phyloP scores from a whole-genome alignment of 106 monocot genomes.

The Dendrobium chrysotoxum region DNA sequence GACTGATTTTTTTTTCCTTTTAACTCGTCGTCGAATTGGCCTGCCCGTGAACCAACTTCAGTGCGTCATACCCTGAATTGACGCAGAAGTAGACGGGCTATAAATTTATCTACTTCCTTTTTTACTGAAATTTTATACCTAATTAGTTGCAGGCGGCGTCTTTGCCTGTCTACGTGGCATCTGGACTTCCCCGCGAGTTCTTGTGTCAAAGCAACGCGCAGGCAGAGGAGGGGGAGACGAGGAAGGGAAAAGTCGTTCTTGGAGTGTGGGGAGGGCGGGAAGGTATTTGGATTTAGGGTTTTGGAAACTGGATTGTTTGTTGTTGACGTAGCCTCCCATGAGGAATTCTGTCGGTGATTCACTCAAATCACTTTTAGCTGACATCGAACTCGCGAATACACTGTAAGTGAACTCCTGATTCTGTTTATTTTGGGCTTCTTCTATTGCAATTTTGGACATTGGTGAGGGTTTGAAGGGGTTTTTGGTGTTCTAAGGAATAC shows the following conservation, averaged over 20 bases:
- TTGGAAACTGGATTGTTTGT: neutral
- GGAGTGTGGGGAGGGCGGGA: neutral
- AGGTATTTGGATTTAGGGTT: neutral
- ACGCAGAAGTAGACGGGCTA: neutral
- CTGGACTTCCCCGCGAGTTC: neutral
- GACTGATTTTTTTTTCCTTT: no score
- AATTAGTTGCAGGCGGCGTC: neutral
- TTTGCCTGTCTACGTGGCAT: neutral
- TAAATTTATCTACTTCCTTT: neutral
- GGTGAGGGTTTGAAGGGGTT: neutral
- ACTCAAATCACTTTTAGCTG: neutral
- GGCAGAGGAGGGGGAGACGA: neutral
- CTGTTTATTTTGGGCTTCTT: neutral
- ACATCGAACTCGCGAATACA: conserved; percentile 3
- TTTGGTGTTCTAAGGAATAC: neutral
- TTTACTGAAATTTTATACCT: neutral
- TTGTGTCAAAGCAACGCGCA: neutral
- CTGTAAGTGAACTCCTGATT: conserved; percentile 1
- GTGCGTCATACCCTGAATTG: no score
- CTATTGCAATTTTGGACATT: neutral
- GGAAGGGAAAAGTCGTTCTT: neutral
- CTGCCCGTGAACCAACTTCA: no score
- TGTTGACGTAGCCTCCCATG: neutral
- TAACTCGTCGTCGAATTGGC: no score
- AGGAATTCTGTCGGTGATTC: neutral